Conservation (phyloP, 1,139 yeast species). For the Hyphopichia wangnamkhiaoensis region DNA sequence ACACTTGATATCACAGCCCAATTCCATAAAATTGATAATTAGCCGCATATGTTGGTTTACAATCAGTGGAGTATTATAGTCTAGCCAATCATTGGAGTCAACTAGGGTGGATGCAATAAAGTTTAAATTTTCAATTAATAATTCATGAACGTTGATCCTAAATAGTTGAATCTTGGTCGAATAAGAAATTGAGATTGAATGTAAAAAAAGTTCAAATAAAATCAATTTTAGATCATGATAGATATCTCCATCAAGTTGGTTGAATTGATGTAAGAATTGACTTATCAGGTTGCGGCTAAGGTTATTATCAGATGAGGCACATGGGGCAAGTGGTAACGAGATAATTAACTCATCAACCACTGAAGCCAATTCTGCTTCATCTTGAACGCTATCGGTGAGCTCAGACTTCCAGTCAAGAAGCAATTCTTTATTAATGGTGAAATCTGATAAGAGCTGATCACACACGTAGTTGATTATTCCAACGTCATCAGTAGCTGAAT, state of each 20-base stretch:
- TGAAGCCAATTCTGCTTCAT: slow-evolving; percentile 2
- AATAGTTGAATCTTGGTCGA: slow-evolving; percentile 26
- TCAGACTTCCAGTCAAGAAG: slow-evolving; percentile 37
- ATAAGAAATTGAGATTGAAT: slow-evolving; percentile 24
- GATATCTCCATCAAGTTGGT: slow-evolving; percentile 22
- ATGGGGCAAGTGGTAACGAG: background rate
- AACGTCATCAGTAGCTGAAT: slow-evolving; percentile 7
- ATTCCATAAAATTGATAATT: slow-evolving; percentile 29
- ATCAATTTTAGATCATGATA: slow-evolving; percentile 34
- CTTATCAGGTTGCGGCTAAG: background rate
- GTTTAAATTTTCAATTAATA: slow-evolving; percentile 22
- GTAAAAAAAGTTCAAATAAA: slow-evolving; percentile 28
- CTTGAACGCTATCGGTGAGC: slow-evolving; percentile 1
- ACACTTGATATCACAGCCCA: slow-evolving; percentile 33
- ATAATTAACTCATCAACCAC: slow-evolving; percentile 1
- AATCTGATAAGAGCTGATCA: slow-evolving; percentile 24
- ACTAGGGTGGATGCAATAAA: background rate
- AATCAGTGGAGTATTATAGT: slow-evolving; percentile 12
- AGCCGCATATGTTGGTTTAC: slow-evolving; percentile 25
- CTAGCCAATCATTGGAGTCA: slow-evolving; percentile 5
- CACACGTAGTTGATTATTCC: slow-evolving; percentile 18
- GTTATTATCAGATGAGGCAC: too few species aligned
- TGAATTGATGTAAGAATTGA: slow-evolving; percentile 17
- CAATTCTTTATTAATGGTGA: slow-evolving; percentile 27
- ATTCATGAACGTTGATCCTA: slow-evolving; percentile 19